Evolutionary conservation across 1,284 basidiomycete species (phyloP), one percentile per base, ranked within the genome.

Genomic region (Macrocybe sp.): DNA sequence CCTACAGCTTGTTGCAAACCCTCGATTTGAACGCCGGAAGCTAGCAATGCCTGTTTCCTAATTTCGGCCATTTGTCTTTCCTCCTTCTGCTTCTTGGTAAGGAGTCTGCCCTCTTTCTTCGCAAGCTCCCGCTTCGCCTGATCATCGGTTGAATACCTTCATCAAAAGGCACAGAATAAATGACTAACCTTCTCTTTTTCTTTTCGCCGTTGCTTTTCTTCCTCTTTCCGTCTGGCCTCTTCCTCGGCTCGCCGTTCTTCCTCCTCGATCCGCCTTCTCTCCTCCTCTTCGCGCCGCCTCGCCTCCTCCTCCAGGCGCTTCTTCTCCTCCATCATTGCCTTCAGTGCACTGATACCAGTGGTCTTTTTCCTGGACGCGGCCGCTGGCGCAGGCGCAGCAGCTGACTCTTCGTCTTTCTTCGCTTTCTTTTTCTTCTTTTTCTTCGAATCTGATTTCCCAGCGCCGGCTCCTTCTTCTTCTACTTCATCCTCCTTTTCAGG

Each of bases 61-160:
- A 92, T 82, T 66, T 98, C 95, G 6, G 94, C 95, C 51, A 87
- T 89, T 11, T 89, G 89, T 58, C 82, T 87, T 65, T 98, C 95
- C 60, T 92, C 90, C 70, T 95, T 97, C 66, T 99, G 95, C 69
- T 97, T 97, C 64, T 94, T 92, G 5, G 94, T 97, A 41, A 97
- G 76, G 31, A 93, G 71, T 47, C 88, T 81, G 32, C 94, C 94
- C 67, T 97, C 93, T 64, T 93, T 94, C 75, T 89, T 91, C 16
- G 89, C 83, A 40, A 86, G 62, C 59, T 94, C 92, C 45, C 79
- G 80, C 67, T 94, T 94, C 38, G 80, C 84, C 90, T 92, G 31
- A 34, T 12, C 31, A 22, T 41, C 11, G 12, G 22, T 9, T 28
- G 1, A 31, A 33, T 22, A 10, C 29, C 33, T 29, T 37, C 12